These are phyloP conservation scores for Populus trichocarpa DNA, from an alignment of 441 rosid species.

Conservation along the genomic window DNA sequence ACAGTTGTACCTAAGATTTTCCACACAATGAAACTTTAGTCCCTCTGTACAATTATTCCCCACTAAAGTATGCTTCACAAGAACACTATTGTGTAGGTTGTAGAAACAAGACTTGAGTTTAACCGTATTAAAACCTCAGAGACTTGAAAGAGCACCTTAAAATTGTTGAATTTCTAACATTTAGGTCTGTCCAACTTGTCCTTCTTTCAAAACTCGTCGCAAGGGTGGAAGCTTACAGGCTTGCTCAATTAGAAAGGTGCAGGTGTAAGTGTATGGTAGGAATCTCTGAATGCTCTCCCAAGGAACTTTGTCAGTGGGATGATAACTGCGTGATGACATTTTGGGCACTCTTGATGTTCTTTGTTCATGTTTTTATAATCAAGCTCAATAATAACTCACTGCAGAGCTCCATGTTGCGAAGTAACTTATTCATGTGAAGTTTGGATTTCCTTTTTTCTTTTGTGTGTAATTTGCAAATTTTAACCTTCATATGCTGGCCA, in stretches of 20 bases:
- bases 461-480: not conserved
- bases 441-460: not conserved
- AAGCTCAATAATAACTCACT: not conserved
- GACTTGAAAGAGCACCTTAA: not conserved
- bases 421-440: not conserved
- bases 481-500: slow-evolving; percentile 1
- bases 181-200: not conserved
- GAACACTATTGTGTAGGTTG: not conserved
- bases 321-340: not conserved
- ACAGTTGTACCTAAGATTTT: not conserved
- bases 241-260: not conserved
- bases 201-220: not conserved
- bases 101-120: not conserved
- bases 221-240: not conserved
- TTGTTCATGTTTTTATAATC: not conserved
- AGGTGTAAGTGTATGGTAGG: not conserved
- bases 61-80: not conserved
- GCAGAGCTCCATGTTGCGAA: not conserved
- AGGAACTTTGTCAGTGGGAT: not conserved
- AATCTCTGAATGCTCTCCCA: not conserved
- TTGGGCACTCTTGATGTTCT: not conserved
- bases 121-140: not conserved
- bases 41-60: not conserved
- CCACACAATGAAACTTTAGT: not conserved
- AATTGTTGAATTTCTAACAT: not conserved